Evolutionary conservation across 2,329 filamentous ascomycete species (phyloP), one percentile per base, ranked within the genome.

Genomic region (Microdochium bolleyi): DNA sequence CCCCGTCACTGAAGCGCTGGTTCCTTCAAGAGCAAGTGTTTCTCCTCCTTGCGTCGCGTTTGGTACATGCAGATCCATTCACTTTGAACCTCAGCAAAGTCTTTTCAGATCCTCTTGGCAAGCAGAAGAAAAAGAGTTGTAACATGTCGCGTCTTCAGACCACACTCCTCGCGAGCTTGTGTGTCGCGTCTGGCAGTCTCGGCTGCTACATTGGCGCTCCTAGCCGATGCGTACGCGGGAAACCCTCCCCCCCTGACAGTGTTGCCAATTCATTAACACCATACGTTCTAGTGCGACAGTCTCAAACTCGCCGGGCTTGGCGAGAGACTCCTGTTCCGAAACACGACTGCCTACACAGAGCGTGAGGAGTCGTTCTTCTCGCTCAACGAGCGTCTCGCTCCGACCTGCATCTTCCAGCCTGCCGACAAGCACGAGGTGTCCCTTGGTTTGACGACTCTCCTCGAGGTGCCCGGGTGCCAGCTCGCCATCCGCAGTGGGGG

Each of bases 331-430:
- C 44, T 48, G 9, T 25, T 48, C 21, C 44, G 11, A 4, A 48
- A 48, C 44, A 24, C n/a, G n/a, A 25, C 44, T 3, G 44, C 9
- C 44, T 48, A 48, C 44, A 25, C 19, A 4, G 44, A 48, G 21
- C 44, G 44, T 3, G 44, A 24, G 9, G 44, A 48, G n/a, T 48
- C 44, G 5, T 48, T 24, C 44, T 48, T 22, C 21, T 48, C 44
- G 11, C 21, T 48, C 21, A 55, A 27, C 46, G 52, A 54, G 16
- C 53, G 53, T 25, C 49, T 59, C 32, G 30, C 51, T 19, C 61
- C 60, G 2, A 54, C 56, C 19, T 53, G 51, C 46, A 57, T 59
- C 19, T 48, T 61, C 10, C 56, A 48, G 3, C 61, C 62, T 19
- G 44, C 16, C 9, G 24, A 22, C 21, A 19, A 11, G 11, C 11